Conservation (phyloP, 257 asterid species). For the Jacaranda copaia region DNA sequence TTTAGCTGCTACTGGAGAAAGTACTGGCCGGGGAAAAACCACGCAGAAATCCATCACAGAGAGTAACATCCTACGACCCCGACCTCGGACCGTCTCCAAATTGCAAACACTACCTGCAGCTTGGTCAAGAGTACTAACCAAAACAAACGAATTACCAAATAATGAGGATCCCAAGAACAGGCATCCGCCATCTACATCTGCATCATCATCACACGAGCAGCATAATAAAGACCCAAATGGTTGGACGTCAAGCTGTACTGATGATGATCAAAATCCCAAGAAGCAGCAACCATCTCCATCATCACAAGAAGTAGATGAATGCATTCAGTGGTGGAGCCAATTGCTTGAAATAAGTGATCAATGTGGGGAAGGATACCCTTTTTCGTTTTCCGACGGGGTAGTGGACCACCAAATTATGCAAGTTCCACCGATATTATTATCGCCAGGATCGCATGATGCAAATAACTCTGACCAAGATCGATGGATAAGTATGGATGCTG, state of each 20-base stretch:
- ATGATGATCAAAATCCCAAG: neutral
- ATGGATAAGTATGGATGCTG: neutral
- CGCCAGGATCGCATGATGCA: too few relatives aligned
- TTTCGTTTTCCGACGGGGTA: too few relatives aligned
- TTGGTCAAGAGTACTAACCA: neutral
- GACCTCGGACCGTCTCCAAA: conserved; percentile 40
- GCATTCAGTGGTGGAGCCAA: conserved; percentile 40
- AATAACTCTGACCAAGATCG: neutral
- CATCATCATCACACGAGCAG: neutral
- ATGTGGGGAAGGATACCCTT: neutral
- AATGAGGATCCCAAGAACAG: neutral
- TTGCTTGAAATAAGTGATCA: conserved; percentile 25
- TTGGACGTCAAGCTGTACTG: too few relatives aligned
- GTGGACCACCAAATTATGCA: too few relatives aligned
- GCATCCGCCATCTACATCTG: neutral
- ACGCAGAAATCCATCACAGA: neutral
- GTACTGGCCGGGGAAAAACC: neutral
- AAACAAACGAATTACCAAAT: neutral
- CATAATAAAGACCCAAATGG: too few relatives aligned
- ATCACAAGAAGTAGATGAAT: conserved; percentile 10
- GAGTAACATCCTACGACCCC: conserved; percentile 29
- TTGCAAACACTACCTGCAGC: neutral
- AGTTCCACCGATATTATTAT: too few relatives aligned
- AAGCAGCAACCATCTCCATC: neutral
- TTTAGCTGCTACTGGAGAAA: neutral